Evolutionary conservation across 1,284 basidiomycete species (phyloP), one percentile per base, ranked within the genome.

Genomic region (Marasmius sp.): DNA sequence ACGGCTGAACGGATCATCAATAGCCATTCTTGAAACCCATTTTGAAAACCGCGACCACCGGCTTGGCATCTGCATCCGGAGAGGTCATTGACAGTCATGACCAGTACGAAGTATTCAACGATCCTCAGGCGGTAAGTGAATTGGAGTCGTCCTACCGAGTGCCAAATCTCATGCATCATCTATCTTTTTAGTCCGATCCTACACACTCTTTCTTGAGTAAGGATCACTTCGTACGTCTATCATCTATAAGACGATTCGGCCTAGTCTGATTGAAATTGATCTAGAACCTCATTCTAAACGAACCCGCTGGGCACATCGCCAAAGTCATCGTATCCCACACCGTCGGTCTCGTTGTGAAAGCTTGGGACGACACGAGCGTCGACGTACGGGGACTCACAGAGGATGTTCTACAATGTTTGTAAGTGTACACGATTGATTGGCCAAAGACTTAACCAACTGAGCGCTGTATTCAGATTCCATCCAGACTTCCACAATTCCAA

Each of bases 131-230:
- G 16, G 88, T 90, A 70, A 70, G 87, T 75, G 4, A 36, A 33
- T 14, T 33, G 27, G 27, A 27, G 2, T 5, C 27, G 5, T 27
- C 27, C 41, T 37, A 22, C 43, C 11, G 50, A 57, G 18, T 54
- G 60, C 22, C 59, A 27, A 51, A 49, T n/a, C 16, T 38, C 34
- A 36, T 56, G 65, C 16, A 61, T 49, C 54, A 51, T 18, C 10
- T n/a, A 34, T 54, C 11, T 34, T 27, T 57, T 7, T 66, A 90
- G 87, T 91, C 88, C 33, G 93, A 95, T 73, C 93, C 93, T 1
- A 94, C 92, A 1, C 93, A 94, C 74, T 92, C 90, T 5, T 91
- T 91, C 79, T 74, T 93, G 72, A 89, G 86, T 72, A 91, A 91
- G 76, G 92, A 92, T 70, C 89, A 92, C 67, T 91, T 92, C 65